Conservation (phyloP, 768 basidiomycete species). For the Termitomyces sp. region DNA sequence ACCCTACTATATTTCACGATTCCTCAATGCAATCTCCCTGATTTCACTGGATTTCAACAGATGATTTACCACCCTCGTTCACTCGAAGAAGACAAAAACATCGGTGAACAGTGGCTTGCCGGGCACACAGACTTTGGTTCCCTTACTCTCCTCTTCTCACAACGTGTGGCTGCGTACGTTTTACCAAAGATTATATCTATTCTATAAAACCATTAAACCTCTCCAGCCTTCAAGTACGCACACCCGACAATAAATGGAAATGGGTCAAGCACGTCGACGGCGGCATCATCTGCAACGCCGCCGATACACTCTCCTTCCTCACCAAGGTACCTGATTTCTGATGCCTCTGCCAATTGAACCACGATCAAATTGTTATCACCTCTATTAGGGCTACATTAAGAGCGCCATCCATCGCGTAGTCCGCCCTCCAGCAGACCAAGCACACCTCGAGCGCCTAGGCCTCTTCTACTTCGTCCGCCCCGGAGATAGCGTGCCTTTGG, state of each 20-base stretch:
- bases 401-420: conserved; percentile 47
- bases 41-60: conserved; percentile 5
- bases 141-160: conserved; percentile 34
- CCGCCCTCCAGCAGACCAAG: conserved; percentile 45
- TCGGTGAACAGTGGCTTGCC: conserved; percentile 40
- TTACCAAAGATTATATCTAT: not conserved
- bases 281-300: conserved; percentile 28
- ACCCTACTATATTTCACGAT: not conserved
- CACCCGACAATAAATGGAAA: conserved; percentile 30
- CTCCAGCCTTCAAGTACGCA: conserved; percentile 32
- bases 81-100: conserved; percentile 34
- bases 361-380: too few species aligned
- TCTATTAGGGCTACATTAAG: conserved; percentile 36
- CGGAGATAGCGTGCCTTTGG: conserved; percentile 33
- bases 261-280: conserved; percentile 29
- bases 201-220: not conserved
- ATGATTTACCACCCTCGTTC: conserved; percentile 36
- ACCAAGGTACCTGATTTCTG: conserved; percentile 20
- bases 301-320: conserved; percentile 31
- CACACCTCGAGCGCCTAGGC: conserved; percentile 35
- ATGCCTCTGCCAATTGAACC: too few species aligned
- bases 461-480: conserved; percentile 43
- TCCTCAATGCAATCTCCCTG: too few species aligned
- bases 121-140: conserved; percentile 43
- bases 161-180: conserved; percentile 14